phyloP scores from a whole-genome alignment of 2,329 filamentous ascomycete genomes.

The Zymoseptoria ardabiliae region DNA sequence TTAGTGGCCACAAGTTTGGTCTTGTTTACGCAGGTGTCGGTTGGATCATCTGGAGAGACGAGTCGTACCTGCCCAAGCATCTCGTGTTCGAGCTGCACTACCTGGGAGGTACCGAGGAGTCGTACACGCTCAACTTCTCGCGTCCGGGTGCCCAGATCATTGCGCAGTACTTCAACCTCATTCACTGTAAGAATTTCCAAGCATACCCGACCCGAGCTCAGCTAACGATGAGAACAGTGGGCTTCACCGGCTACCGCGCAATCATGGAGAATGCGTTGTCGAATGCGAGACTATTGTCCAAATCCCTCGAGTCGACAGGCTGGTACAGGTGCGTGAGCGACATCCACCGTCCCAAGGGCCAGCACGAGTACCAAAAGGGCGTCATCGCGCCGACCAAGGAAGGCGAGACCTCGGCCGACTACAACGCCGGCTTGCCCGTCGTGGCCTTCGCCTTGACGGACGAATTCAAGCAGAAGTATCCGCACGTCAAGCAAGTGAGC shows the following conservation, averaged over 20 bases:
- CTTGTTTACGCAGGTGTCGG: conserved; percentile 48
- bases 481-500: conserved; percentile 57
- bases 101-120: conserved; percentile 63
- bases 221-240: conserved; percentile 37
- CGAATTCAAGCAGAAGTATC: conserved; percentile 53
- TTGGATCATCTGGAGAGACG: conserved; percentile 64
- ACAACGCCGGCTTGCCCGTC: conserved; percentile 59
- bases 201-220: too few relatives aligned
- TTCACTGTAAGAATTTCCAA: too few relatives aligned
- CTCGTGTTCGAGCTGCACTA: conserved; percentile 66
- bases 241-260: conserved; percentile 55
- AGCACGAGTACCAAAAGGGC: conserved; percentile 35
- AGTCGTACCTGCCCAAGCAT: conserved; percentile 57
- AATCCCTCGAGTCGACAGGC: conserved; percentile 56
- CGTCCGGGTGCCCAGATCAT: conserved; percentile 63
- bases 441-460: conserved; percentile 60
- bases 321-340: conserved; percentile 61
- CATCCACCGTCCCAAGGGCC: conserved; percentile 52
- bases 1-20: conserved; percentile 48
- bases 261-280: conserved; percentile 61
- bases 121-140: conserved; percentile 66
- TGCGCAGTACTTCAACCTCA: conserved; percentile 65
- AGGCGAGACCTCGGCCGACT: conserved; percentile 51
- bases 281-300: conserved; percentile 58
- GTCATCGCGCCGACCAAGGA: conserved; percentile 37